Conservation (phyloP, 1,284 basidiomycete species). For the Puccinia polysora region DNA sequence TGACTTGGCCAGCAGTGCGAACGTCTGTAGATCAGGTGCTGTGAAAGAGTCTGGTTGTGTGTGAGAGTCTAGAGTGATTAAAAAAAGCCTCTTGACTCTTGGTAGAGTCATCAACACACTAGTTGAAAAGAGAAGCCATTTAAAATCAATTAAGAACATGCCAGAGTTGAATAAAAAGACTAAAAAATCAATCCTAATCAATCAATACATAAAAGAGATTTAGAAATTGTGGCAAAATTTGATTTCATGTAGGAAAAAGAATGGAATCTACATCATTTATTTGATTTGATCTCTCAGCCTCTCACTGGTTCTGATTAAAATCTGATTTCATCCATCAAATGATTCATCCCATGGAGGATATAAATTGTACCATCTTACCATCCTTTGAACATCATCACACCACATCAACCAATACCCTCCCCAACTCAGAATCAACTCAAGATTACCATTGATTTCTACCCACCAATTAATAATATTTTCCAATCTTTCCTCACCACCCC, state of each 20-base stretch:
- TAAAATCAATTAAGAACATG: slow-evolving; percentile 94
- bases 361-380: too few species aligned
- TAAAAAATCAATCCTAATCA: slow-evolving; percentile 83
- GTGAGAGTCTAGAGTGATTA: slow-evolving; percentile 97
- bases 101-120: slow-evolving; percentile 95
- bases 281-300: too few species aligned
- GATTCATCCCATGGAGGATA: too few species aligned
- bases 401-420: neutral
- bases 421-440: neutral
- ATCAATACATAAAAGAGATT: slow-evolving; percentile 92
- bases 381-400: too few species aligned
- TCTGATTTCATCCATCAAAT: too few species aligned
- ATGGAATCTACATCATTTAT: slow-evolving; percentile 87
- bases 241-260: slow-evolving; percentile 82
- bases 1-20: slow-evolving; percentile 94
- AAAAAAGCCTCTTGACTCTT: slow-evolving; percentile 90
- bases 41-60: slow-evolving; percentile 75
- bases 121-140: too few species aligned
- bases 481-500: neutral
- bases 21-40: slow-evolving; percentile 91
- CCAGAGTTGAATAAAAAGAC: slow-evolving; percentile 93
- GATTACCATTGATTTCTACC: neutral
- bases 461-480: slow-evolving; percentile 3
- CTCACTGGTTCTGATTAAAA: too few species aligned
- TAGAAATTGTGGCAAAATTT: too few species aligned